Evolutionary conservation across 805 yeast genomes (phyloP).

Genomic region (Scheffersomyces ergatensis): DNA sequence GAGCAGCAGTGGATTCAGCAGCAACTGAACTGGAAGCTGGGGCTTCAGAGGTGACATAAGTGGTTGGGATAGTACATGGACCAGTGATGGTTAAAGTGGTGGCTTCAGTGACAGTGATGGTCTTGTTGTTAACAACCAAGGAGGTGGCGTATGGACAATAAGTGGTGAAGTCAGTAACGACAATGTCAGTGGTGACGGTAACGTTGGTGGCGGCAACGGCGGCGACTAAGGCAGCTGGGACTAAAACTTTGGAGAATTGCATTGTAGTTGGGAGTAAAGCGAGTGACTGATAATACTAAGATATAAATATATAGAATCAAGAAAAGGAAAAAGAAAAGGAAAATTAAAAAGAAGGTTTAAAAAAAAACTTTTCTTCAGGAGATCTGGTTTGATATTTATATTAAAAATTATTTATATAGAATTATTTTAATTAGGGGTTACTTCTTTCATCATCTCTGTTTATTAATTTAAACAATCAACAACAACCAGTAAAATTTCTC

Average conservation of each 20-base stretch:
- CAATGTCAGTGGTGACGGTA: slow-evolving; percentile 50
- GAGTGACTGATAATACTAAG: slow-evolving; percentile 1
- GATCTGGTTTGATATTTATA: background rate
- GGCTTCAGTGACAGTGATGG: slow-evolving; percentile 73
- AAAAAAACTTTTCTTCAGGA: too few species aligned
- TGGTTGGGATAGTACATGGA: slow-evolving; percentile 73
- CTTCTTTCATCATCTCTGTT: too few species aligned
- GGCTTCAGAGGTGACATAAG: slow-evolving; percentile 25
- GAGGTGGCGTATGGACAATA: slow-evolving; percentile 80
- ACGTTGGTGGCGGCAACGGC: slow-evolving; percentile 44
- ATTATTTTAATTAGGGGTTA: too few species aligned
- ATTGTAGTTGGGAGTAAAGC: slow-evolving; percentile 12
- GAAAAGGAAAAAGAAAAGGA: background rate
- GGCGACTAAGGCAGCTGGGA: slow-evolving; percentile 43
- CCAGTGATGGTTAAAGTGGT: slow-evolving; percentile 84
- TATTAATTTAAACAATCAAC: too few species aligned
- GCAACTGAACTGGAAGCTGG: slow-evolving; percentile 16
- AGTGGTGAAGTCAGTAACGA: slow-evolving; percentile 67
- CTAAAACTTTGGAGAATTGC: slow-evolving; percentile 36
- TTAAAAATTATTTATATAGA: background rate
- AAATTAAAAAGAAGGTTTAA: background rate
- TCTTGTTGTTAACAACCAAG: slow-evolving; percentile 60
- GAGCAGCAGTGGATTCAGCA: slow-evolving; percentile 15
- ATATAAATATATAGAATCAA: background rate
- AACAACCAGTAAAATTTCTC: too few species aligned